These are phyloP conservation scores for Hibiscus mutabilis DNA, from an alignment of 345 rosid species.

Conservation along the genomic window DNA sequence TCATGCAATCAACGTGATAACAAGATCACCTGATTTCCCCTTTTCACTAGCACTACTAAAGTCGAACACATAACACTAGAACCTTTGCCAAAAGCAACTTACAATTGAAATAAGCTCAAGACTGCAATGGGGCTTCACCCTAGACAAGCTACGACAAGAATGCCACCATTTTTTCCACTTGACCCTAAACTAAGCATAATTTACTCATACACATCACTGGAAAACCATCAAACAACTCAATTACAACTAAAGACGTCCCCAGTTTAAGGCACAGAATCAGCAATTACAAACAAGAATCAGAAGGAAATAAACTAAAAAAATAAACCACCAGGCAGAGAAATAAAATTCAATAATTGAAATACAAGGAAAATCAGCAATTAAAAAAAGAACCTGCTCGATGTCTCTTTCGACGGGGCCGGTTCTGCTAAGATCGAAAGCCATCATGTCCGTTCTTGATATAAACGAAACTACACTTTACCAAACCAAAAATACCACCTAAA, in stretches of 20 bases:
- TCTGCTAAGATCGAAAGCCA: slow-evolving; percentile 93
- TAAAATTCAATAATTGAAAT: no score
- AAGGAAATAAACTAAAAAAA: neutral
- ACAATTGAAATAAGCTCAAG: neutral
- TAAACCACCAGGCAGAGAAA: neutral
- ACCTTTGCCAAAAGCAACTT: neutral
- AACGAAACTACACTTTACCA: slow-evolving; percentile 7
- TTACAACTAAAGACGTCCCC: neutral
- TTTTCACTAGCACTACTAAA: neutral
- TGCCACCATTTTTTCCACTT: neutral
- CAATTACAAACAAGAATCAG: neutral
- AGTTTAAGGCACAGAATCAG: neutral
- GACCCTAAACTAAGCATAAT: neutral
- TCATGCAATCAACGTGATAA: neutral
- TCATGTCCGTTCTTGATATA: slow-evolving; percentile 59
- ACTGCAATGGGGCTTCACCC: neutral
- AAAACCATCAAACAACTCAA: neutral
- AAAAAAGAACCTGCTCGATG: slow-evolving; percentile 67
- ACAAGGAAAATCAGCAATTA: neutral
- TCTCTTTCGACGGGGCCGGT: slow-evolving; percentile 81
- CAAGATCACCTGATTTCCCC: neutral
- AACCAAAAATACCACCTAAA: neutral
- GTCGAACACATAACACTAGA: neutral
- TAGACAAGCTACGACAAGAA: neutral
- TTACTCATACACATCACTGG: neutral